phyloP scores from a whole-genome alignment of 768 basidiomycete genomes.

The Phanerochaete carnosa region DNA sequence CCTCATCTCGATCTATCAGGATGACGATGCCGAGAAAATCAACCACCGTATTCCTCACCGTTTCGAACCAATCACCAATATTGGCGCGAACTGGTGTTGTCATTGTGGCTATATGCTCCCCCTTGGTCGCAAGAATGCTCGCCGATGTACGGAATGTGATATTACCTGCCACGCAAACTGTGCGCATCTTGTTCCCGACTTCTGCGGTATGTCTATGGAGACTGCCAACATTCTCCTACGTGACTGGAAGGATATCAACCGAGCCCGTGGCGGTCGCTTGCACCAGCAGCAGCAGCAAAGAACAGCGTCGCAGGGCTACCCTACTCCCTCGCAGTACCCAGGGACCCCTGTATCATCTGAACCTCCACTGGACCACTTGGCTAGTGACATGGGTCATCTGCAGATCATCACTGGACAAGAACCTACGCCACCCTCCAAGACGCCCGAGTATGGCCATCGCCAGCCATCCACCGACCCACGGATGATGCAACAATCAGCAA shows the following conservation, averaged over 20 bases:
- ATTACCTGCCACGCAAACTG: constrained; percentile 98
- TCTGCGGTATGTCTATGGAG: constrained; percentile 99
- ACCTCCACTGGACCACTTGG: constrained; percentile 3
- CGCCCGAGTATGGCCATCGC: constrained; percentile 21
- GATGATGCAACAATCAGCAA: constrained; percentile 16
- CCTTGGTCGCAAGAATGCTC: constrained; percentile 93
- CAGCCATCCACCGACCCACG: constrained; percentile 15
- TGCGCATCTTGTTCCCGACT: constrained; percentile 97
- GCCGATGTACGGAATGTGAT: constrained; percentile 93
- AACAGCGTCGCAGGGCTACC: constrained; percentile 28
- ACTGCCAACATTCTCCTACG: constrained; percentile 91
- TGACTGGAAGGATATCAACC: constrained; percentile 90
- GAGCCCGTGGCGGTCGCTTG: constrained; percentile 49
- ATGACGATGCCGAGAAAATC: constrained; percentile 97
- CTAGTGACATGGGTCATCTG: constrained; percentile 14
- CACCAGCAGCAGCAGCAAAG: constrained; percentile 35
- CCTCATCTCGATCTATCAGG: constrained; percentile 42
- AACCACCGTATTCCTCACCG: constrained; percentile 99
- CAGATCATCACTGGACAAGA: constrained; percentile 18
- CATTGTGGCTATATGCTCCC: constrained; percentile 99
- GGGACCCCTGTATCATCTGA: constrained; percentile 19
- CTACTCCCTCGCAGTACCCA: constrained; percentile 25
- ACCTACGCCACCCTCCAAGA: constrained; percentile 16
- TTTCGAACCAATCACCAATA: constrained; percentile 94
- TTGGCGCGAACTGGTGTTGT: constrained; percentile 99